Evolutionary conservation across 768 basidiomycete genomes (phyloP), one percentile per base, ranked within the genome.

Genomic region (Candolleomyces efflorescens): DNA sequence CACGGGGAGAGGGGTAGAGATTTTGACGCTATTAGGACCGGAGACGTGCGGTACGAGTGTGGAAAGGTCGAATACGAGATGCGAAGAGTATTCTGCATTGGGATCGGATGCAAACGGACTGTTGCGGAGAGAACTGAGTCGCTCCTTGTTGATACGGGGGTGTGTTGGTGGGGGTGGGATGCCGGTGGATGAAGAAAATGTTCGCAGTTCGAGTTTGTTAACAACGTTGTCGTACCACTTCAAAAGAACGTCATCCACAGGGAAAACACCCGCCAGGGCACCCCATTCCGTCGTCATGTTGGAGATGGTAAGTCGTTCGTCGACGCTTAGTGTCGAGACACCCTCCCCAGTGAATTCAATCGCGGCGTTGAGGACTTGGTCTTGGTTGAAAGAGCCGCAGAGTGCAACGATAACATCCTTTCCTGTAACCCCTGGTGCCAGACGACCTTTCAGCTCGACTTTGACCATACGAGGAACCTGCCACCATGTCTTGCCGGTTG

Each of bases 201-300:
- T 86, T 32, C 89, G 82, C 32, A 86, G 73, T 67, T 95, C 90
- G 43, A 89, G 78, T 71, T 86, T 91, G 61, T 78, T 78, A 60
- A 96, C 71, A 12, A 82, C 76, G 4, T 75, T 73, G 45, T 92
- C 89, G 69, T 98, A 99, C 95, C 95, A 99, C 24, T 83, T 71
- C 37, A 94, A 67, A 18, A 94, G 81, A 9, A 82, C 85, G 18
- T 85, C 78, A 67, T 99, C 97, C 5, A 92, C 87, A 0, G 96
- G 95, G 77, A 99, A 98, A 6, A 97, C 85, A 32, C 97, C 97
- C 7, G 85, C 94, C 2, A 99, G 82, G 2, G 97, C 97, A 45
- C 97, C 97, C 97, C 97, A 99, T 72, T 99, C 97, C 27, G 97
- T 98, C 5, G 97, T 98, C 97, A 98, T 99, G 71, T 99, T 98